Evolutionary conservation across 805 yeast genomes (phyloP), one percentile per base, ranked within the genome.

Genomic region (Candida silvicultrix): DNA sequence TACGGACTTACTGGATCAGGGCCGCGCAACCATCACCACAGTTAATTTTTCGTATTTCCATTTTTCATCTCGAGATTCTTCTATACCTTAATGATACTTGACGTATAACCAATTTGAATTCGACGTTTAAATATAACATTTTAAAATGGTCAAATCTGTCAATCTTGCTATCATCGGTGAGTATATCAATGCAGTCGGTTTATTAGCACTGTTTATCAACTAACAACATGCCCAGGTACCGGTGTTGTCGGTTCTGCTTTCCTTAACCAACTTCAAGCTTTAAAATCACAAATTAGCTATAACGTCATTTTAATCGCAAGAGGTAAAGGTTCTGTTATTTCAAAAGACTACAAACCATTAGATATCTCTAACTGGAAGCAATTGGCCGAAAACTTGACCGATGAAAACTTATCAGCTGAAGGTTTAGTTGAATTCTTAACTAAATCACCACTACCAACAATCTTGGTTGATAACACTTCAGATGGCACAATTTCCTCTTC

Each of bases 181-280:
- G 69, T 59, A 18, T 6, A 7, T n/a, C n/a, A n/a, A n/a, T n/a
- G n/a, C n/a, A n/a, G 7, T 16, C 37, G 25, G 25, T 23, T 9
- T 23, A 23, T 23, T 23, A 9, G 9, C 9, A 9, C 9, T 23
- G 25, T n/a, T n/a, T n/a, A n/a, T n/a, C 25, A 4, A 28, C 4
- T 4, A 28, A 28, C 31, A 28, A 28, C 6, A 12, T 21, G 21
- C 25, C 21, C 28, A 70, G 89, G 89, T 45, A 83, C 97, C 45
- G 99, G 99, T 59, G 94, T 92, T 43, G 98, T 94, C 50, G 99
- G 99, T 49, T 77, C 94, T 22, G 87, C 96, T 43, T 89, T 89
- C 71, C 71, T 94, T 65, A 78, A 77, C 67, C 99, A 92, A 70
- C 77, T 92, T 60, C 72, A 76, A 44, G 69, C 71, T 48, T 67